Evolutionary conservation across 2,329 filamentous ascomycete species (phyloP).

Genomic region (Cercospora sesami): DNA sequence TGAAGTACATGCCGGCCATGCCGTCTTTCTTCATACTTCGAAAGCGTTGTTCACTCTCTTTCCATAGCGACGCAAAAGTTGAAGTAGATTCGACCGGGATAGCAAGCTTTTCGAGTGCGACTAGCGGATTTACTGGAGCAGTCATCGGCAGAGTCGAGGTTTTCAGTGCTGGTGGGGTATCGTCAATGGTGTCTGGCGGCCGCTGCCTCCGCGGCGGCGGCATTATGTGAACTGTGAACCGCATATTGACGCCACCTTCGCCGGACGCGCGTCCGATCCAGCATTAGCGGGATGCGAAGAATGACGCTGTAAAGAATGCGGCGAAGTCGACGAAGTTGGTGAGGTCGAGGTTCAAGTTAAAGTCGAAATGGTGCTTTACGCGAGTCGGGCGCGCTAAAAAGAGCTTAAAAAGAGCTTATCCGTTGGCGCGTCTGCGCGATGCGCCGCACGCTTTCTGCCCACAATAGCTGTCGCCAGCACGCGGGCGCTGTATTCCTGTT

Average conservation of each 20-base stretch:
- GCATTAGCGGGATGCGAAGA: background rate
- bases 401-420: background rate
- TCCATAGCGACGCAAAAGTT: constrained; percentile 10
- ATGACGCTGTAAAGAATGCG: background rate
- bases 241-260: background rate
- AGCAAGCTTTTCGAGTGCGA: background rate
- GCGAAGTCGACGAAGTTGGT: background rate
- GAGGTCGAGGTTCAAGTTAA: background rate
- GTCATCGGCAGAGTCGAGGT: background rate
- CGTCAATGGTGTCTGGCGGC: background rate
- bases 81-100: constrained; percentile 2
- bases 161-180: background rate
- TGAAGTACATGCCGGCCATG: constrained; percentile 10
- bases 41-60: constrained; percentile 4
- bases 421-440: background rate
- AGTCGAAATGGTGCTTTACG: background rate
- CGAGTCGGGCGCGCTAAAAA: background rate
- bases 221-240: constrained; percentile 15
- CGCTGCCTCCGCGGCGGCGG: constrained; percentile 8
- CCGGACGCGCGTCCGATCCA: background rate
- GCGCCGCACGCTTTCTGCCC: background rate
- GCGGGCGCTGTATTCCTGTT: background rate
- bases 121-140: background rate
- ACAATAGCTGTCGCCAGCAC: background rate
- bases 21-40: constrained; percentile 2